Evolutionary conservation across 306 rosid genomes (phyloP).

Genomic region (Adenanthera pavonina): DNA sequence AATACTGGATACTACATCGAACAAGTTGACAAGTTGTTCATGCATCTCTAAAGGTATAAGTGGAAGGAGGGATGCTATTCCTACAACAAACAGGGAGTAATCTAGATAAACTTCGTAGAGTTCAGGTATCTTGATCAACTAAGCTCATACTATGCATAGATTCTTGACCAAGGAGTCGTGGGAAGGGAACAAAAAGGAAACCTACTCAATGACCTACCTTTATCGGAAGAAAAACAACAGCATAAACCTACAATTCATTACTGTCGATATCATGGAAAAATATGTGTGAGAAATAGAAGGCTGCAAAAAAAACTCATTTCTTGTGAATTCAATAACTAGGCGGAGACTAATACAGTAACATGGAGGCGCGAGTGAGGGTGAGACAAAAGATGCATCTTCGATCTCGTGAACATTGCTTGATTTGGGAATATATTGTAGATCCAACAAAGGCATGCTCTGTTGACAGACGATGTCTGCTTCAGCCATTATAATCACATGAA

Average conservation of each 20-base stretch:
- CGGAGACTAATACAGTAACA: slow-evolving; percentile 56
- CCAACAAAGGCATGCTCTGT: slow-evolving; percentile 63
- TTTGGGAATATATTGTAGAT: slow-evolving; percentile 56
- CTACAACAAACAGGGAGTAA: slow-evolving; percentile 31
- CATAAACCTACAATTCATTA: slow-evolving; percentile 11
- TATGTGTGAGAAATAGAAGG: slow-evolving; percentile 1
- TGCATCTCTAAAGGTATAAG: background rate
- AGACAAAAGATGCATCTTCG: slow-evolving; percentile 50
- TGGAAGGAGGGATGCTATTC: background rate
- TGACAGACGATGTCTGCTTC: slow-evolving; percentile 69
- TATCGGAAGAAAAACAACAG: slow-evolving; percentile 30
- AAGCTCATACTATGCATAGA: slow-evolving; percentile 31
- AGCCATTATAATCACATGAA: slow-evolving; percentile 64
- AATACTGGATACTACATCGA: slow-evolving; percentile 3
- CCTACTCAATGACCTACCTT: background rate
- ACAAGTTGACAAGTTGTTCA: slow-evolving; percentile 6
- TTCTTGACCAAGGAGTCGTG: slow-evolving; percentile 16
- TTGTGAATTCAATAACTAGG: slow-evolving; percentile 57
- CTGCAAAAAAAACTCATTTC: slow-evolving; percentile 51
- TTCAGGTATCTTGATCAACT: slow-evolving; percentile 32
- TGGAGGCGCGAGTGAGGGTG: slow-evolving; percentile 33
- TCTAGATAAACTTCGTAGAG: slow-evolving; percentile 33
- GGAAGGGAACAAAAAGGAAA: background rate
- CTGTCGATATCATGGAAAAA: slow-evolving; percentile 1
- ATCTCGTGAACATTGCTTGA: slow-evolving; percentile 52